Evolutionary conservation across 164 flowering plant species (phyloP), one percentile per base, ranked within the genome.

Genomic region (Piper betle): DNA sequence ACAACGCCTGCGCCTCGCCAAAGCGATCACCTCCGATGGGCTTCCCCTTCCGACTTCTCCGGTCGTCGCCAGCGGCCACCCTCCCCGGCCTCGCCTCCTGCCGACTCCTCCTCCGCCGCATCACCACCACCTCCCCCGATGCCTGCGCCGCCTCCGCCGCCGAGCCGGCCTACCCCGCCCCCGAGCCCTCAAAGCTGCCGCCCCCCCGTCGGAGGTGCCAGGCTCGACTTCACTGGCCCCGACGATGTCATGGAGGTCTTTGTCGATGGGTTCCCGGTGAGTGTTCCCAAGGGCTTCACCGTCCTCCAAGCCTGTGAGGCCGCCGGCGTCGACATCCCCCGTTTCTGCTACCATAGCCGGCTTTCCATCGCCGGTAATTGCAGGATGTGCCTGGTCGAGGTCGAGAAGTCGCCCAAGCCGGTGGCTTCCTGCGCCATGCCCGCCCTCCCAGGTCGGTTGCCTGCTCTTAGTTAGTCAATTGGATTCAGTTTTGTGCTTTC

Each of bases 381-480:
- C 71, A 83, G 99, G 38, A 91, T 94, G 99, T 91, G 99, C 60
- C 77, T 94, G 46, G 97, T 94, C 41, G 99, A 94, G 73, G 96
- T 94, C 20, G 96, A 94, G 84, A 94, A 94, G 70, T 85, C 96
- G 9, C 99, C 99, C 25, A 94, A 94, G 81, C 99, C 99, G 1
- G 99, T 94, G 25, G 97, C 99, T 38, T 94, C 99, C 20, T 94
- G 97, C 61, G 97, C 99, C 64, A 91, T 94, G 99, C 99, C 99
- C 3, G 96, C 99, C 17, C 91, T 94, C 43, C 99, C 97, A 3
- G 99, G 99, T 91, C 55, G 54, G 71, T 25, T 20, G 39, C 64
- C 9, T 33, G 53, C n/a, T n/a, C n/a, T n/a, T n/a, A n/a, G n/a
- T n/a, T n/a, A 17, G 13, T 53, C 60, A 39, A 11, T 65, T 37